A percentile compares a stretch with the other conserved stretches of the same genome.
These are phyloP conservation scores for Pholiota molesta DNA, from an alignment of 768 basidiomycete genomes.

Conservation along the genomic window DNA sequence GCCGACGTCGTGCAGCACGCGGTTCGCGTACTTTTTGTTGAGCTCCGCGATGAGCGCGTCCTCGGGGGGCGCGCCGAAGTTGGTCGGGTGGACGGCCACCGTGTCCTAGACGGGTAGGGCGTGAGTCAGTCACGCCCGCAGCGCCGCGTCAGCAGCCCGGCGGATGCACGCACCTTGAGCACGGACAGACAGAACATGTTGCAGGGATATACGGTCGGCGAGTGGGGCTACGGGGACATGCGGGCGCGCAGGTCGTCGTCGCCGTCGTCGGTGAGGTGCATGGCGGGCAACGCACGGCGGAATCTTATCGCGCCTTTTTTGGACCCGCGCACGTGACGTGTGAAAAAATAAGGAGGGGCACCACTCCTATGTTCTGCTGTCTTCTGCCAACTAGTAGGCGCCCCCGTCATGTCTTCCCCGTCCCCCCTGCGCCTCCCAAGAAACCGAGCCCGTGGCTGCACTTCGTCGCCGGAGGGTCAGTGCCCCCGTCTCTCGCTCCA, in stretches of 20 bases:
- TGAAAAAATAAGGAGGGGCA: background rate
- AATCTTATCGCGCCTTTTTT: background rate
- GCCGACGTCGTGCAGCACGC: constrained; percentile 87
- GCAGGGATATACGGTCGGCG: background rate
- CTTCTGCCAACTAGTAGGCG: background rate
- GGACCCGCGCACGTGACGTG: background rate
- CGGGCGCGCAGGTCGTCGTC: background rate
- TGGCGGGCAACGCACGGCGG: background rate
- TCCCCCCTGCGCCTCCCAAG: constrained; percentile 11
- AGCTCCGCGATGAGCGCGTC: constrained; percentile 83
- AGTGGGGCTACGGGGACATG: background rate
- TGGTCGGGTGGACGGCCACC: constrained; percentile 83
- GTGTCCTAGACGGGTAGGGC: constrained; percentile 71
- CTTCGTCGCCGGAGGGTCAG: constrained; percentile 86
- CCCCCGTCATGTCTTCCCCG: constrained; percentile 8
- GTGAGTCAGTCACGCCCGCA: constrained; percentile 9
- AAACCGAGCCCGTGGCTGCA: constrained; percentile 80
- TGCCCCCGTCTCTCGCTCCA: constrained; percentile 12
- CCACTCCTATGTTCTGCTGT: background rate
- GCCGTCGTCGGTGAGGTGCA: background rate
- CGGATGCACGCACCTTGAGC: constrained; percentile 37
- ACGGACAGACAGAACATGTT: constrained; percentile 33
- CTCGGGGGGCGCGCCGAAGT: constrained; percentile 78
- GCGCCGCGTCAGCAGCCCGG: background rate
- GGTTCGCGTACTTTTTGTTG: constrained; percentile 96